These are phyloP conservation scores for Coemansia sp. DNA, from an alignment of 192 early-diverging fungal species.

Conservation along the genomic window DNA sequence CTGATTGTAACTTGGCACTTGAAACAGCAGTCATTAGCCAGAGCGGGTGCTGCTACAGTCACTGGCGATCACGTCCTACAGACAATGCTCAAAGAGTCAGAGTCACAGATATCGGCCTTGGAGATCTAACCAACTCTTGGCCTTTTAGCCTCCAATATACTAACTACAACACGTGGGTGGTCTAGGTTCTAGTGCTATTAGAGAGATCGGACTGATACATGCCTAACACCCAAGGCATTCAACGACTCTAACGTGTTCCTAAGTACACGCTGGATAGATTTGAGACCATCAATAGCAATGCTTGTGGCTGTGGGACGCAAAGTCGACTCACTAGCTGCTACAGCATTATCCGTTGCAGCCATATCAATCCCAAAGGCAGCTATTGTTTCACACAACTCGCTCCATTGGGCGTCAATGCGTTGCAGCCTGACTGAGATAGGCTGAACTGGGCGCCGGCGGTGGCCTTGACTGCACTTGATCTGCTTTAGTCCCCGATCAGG, in stretches of 20 bases:
- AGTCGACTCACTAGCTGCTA: background rate
- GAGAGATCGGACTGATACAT: background rate
- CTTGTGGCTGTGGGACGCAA: background rate
- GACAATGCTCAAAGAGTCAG: constrained; percentile 33
- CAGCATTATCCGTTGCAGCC: background rate
- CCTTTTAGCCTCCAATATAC: background rate
- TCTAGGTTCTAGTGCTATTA: background rate
- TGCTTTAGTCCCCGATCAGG: background rate
- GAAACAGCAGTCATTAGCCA: constrained; percentile 15
- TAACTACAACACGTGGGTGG: background rate
- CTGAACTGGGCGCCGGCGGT: constrained; percentile 22
- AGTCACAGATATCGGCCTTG: constrained; percentile 36
- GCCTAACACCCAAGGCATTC: background rate
- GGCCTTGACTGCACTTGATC: background rate
- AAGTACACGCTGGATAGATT: constrained; percentile 25
- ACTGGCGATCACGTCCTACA: constrained; percentile 6
- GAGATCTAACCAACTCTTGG: constrained; percentile 25
- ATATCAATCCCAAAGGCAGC: constrained; percentile 6
- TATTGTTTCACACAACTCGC: constrained; percentile 9
- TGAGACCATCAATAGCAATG: constrained; percentile 22
- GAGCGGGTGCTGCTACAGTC: constrained; percentile 1
- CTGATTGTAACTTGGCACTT: constrained; percentile 35
- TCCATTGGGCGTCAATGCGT: constrained; percentile 28
- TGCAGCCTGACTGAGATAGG: constrained; percentile 21
- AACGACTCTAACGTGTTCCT: constrained; percentile 18